Base-by-base conservation (phyloP, 202 grass and related monocot species). In the Elaeis oleifera region DNA sequence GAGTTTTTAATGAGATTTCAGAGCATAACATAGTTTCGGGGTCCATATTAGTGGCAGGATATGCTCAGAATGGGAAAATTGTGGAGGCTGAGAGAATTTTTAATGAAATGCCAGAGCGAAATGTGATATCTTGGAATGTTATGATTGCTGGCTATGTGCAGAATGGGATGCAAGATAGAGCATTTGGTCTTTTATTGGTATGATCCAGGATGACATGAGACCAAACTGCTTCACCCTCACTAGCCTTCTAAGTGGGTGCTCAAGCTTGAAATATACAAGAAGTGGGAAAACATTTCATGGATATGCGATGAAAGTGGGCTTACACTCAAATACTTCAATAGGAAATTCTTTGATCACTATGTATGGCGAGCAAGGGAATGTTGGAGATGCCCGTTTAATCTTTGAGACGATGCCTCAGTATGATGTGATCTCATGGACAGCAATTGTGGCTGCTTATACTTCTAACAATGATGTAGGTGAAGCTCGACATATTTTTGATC, bases 181-280 rank as follows among this genome's bases (percentile, higher is more conserved):
- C 56, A 29, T 60, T 61, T 28, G 24, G 6, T 60, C 68, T 71
- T 18, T 71, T 60, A 23, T 52, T 14, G 36, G 56, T 39, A 63
- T 73, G 70, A 44, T 63, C 18, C 48, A 48, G 15, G 28, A 48
- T 24, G 70, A 31, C 6, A 56, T 53, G 9, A 55, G 20, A 54
- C 70, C 70, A 73, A 73, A 73, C 16, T 63, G 50, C 19, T 73
- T 73, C 36, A 73, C 70, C 50, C 49, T 73, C 7, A 73, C 70
- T 4, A 63, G 59, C 27, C 70, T 73, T 51, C 31, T 73, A 7
- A 73, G 50, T 63, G 70, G 70, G 11, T 73, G 59, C 27, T 73
- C 70, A 6, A 56, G 24, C 26, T 6, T 18, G 6, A 50, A 49
- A 25, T 56, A 25, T 55, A 25, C 29, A 6, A 63, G 70, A 73